Percentiles rank a stretch among this genome's conserved stretches.
Conservation (phyloP, 2,329 filamentous ascomycete species). For the Magnaporthiopsis rhizophila region DNA sequence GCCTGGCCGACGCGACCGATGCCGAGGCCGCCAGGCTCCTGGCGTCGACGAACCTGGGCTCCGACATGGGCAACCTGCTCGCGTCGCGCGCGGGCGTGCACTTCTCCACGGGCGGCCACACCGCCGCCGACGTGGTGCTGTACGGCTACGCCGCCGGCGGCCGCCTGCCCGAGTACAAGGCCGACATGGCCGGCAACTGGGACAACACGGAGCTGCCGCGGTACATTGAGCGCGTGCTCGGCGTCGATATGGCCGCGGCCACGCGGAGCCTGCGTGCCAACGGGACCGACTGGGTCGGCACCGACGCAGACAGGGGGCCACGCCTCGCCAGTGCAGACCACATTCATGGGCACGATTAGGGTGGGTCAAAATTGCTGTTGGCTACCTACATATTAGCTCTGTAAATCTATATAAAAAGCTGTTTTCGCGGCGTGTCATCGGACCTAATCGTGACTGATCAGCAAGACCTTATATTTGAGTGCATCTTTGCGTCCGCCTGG, state of each 20-base stretch:
- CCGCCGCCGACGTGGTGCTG: constrained; percentile 26
- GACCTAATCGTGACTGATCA: too few species aligned
- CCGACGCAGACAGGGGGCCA: background rate
- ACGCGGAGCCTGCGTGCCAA: constrained; percentile 17
- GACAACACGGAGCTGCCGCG: constrained; percentile 24
- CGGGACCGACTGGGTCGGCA: constrained; percentile 8
- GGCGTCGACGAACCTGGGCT: constrained; percentile 17
- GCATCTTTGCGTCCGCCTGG: too few species aligned
- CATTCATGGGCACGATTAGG: background rate
- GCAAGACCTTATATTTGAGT: too few species aligned
- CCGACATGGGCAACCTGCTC: constrained; percentile 22
- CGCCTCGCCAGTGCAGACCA: background rate
- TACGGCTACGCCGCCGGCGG: constrained; percentile 23
- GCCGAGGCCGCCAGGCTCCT: constrained; percentile 21
- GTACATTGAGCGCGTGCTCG: constrained; percentile 20
- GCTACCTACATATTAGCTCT: too few species aligned
- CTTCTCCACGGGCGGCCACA: constrained; percentile 27
- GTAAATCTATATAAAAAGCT: too few species aligned
- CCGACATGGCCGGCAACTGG: constrained; percentile 18
- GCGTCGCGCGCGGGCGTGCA: constrained; percentile 13
- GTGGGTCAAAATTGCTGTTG: too few species aligned
- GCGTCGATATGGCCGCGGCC: constrained; percentile 18
- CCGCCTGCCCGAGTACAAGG: constrained; percentile 14
- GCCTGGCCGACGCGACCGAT: constrained; percentile 21
- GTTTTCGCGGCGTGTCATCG: too few species aligned